These are phyloP conservation scores for Fusarium falciforme DNA, from an alignment of 2,329 filamentous ascomycete species.

Conservation along the genomic window DNA sequence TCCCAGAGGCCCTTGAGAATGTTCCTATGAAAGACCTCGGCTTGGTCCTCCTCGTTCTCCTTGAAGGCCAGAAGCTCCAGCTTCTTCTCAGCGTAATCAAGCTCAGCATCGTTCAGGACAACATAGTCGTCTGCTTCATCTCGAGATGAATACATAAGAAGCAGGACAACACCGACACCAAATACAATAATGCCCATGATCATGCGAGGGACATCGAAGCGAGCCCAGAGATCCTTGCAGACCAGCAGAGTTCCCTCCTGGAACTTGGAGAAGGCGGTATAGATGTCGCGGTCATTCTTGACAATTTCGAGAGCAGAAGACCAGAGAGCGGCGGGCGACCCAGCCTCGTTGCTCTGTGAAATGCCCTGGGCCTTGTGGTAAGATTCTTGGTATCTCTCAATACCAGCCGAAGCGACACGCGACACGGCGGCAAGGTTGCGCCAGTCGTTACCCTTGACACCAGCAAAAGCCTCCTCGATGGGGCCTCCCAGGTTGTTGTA, in stretches of 20 bases:
- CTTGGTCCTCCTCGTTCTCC: conserved; percentile 55
- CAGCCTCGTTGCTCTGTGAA: conserved; percentile 64
- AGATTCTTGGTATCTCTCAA: conserved; percentile 86
- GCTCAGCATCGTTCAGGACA: conserved; percentile 65
- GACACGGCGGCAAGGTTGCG: conserved; percentile 81
- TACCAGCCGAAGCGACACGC: conserved; percentile 83
- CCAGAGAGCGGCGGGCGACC: conserved; percentile 56
- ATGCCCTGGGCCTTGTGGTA: conserved; percentile 81
- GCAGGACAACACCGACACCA: conserved; percentile 71
- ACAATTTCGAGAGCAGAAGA: conserved; percentile 60
- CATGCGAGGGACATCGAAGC: conserved; percentile 92
- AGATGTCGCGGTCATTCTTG: conserved; percentile 54
- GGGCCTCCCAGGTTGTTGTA: conserved; percentile 95
- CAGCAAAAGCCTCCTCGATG: conserved; percentile 93
- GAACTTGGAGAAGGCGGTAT: conserved; percentile 75
- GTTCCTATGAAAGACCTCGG: conserved; percentile 47
- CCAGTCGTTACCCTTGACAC: conserved; percentile 75
- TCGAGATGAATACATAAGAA: conserved; percentile 78
- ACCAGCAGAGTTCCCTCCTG: conserved; percentile 81
- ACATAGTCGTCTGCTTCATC: conserved; percentile 66
- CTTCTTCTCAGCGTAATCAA: conserved; percentile 69
- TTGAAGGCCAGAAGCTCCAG: conserved; percentile 60
- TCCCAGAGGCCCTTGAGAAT: conserved; percentile 53
- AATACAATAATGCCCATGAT: conserved; percentile 80
- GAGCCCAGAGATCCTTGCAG: conserved; percentile 89